Conservation (phyloP, 345 rosid genomes). For the Camelina laxa region DNA sequence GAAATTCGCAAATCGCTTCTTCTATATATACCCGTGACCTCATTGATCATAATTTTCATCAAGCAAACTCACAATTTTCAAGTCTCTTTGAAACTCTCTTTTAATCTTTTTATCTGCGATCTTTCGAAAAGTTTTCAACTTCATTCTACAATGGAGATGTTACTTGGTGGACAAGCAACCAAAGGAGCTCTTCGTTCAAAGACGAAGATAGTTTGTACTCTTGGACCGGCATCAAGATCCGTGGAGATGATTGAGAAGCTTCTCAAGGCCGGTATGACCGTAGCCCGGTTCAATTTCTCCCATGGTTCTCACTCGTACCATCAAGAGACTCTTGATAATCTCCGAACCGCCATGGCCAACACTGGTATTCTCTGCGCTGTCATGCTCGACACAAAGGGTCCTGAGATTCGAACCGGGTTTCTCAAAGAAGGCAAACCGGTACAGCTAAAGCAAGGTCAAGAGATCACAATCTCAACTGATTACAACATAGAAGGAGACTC, state of each 20-base stretch:
- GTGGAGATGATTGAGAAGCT: constrained; percentile 73
- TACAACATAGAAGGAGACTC: constrained; percentile 55
- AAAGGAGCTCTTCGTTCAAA: constrained; percentile 47
- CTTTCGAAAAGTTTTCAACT: neutral
- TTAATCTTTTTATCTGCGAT: neutral
- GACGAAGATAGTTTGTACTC: constrained; percentile 97
- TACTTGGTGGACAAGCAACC: constrained; percentile 33
- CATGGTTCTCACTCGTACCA: constrained; percentile 48
- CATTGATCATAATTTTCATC: neutral
- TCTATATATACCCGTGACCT: neutral
- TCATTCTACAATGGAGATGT: constrained; percentile 30
- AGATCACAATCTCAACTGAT: constrained; percentile 55
- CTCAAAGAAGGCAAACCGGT: constrained; percentile 60
- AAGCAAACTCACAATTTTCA: neutral
- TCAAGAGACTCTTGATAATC: constrained; percentile 52
- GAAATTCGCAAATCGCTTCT: neutral
- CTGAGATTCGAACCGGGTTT: constrained; percentile 74
- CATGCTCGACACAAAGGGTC: constrained; percentile 98
- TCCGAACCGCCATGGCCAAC: constrained; percentile 63
- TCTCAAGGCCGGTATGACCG: constrained; percentile 66
- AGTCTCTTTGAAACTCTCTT: neutral
- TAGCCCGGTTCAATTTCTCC: constrained; percentile 68
- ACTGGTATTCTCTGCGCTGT: constrained; percentile 64
- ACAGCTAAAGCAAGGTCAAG: constrained; percentile 65
- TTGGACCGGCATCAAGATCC: constrained; percentile 89